These are phyloP conservation scores for cucumber (Cucumis sativus) DNA, from an alignment of 306 rosid genomes.

Conservation along the genomic window DNA sequence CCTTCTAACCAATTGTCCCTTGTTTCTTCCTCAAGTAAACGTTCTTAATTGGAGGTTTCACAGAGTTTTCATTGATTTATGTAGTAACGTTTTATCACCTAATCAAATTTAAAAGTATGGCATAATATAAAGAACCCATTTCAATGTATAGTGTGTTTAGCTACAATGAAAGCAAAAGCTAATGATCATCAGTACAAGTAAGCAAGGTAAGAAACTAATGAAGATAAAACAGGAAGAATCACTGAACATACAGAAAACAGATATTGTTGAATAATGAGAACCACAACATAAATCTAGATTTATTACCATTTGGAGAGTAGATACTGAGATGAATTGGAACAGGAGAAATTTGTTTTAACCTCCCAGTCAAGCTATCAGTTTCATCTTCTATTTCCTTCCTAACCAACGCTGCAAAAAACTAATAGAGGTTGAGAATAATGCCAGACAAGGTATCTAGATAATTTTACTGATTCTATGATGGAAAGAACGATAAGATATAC, in stretches of 20 bases:
- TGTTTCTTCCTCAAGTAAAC: no score
- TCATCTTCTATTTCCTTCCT: conserved; percentile 82
- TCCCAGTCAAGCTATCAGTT: conserved; percentile 65
- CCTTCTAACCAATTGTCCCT: no score
- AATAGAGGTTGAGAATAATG: not conserved
- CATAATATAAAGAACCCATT: not conserved
- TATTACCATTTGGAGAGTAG: conserved; percentile 63
- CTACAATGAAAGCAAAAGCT: not conserved
- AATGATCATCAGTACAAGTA: not conserved
- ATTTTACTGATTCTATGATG: not conserved
- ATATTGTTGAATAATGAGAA: not conserved
- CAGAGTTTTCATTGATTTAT: not conserved
- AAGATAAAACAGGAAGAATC: not conserved
- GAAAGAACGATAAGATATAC: not conserved
- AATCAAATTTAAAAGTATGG: not conserved
- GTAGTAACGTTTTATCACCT: not conserved
- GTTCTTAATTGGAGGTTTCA: no score
- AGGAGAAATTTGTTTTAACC: conserved; percentile 65
- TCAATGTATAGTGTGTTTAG: not conserved
- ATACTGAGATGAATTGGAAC: conserved; percentile 86
- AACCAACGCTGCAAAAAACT: conserved; percentile 45
- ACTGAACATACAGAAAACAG: not conserved
- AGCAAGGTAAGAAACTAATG: not conserved
- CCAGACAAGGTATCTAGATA: not conserved
- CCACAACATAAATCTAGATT: not conserved